Percentiles rank a stretch among this genome's conserved stretches.
phyloP scores from a whole-genome alignment of 2,329 filamentous ascomycete genomes.

The Aspergillus ibericus region DNA sequence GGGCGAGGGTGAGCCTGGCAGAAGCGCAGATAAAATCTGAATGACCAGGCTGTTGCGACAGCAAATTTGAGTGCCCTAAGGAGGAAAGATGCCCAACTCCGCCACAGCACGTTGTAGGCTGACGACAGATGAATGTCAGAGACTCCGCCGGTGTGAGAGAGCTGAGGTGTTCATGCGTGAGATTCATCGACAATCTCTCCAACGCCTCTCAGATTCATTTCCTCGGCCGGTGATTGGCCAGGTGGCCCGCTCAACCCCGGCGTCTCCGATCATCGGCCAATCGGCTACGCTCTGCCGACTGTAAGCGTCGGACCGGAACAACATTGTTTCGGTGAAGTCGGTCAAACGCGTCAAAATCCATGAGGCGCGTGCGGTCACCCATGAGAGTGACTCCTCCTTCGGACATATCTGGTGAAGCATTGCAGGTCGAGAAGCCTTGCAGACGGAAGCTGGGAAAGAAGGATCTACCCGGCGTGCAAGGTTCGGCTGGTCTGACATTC shows the following conservation, averaged over 20 bases:
- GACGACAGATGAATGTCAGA: neutral
- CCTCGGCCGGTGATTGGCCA: constrained; percentile 3
- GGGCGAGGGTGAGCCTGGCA: neutral
- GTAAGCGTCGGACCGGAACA: constrained; percentile 23
- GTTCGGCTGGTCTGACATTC: neutral
- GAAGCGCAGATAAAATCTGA: neutral
- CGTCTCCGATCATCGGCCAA: constrained; percentile 21
- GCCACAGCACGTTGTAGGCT: neutral
- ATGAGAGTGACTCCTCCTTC: neutral
- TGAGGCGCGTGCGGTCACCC: neutral
- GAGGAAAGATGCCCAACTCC: neutral
- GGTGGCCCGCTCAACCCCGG: neutral
- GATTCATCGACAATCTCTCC: neutral
- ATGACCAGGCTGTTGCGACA: neutral
- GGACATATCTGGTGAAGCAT: neutral
- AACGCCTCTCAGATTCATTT: neutral
- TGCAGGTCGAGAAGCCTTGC: neutral
- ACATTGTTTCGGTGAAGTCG: constrained; percentile 6
- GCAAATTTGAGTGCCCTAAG: neutral
- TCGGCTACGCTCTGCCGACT: constrained; percentile 6
- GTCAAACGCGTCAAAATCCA: constrained; percentile 21
- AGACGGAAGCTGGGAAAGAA: neutral
- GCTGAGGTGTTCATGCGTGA: constrained; percentile 1
- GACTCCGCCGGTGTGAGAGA: neutral
- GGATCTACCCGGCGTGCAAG: neutral